A percentile compares a stretch with the other conserved stretches of the same genome.
Conservation (phyloP, 192 early-diverging fungal genomes). For the Backusella parvicylindrica region DNA sequence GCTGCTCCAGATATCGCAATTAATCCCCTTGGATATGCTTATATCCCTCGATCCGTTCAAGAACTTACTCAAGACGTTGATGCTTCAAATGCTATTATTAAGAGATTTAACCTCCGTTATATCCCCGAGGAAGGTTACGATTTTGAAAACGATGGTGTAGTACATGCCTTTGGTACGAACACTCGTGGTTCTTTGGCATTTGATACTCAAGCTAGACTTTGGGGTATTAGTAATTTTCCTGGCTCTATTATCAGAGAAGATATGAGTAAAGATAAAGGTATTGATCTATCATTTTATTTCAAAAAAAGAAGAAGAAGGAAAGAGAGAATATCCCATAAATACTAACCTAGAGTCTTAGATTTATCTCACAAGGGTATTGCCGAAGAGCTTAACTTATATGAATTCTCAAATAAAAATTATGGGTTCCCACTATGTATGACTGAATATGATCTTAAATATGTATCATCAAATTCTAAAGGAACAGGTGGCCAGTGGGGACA, state of each 20-base stretch:
- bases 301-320: neutral
- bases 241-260: conserved; percentile 1
- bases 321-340: neutral
- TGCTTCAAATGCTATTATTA: conserved; percentile 16
- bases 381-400: conserved; percentile 21
- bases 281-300: neutral
- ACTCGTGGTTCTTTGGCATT: conserved; percentile 19
- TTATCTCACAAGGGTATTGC: neutral
- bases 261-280: neutral
- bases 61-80: neutral
- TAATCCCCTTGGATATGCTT: conserved; percentile 25
- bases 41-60: conserved; percentile 10
- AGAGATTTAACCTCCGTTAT: conserved; percentile 23
- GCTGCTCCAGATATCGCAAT: conserved; percentile 23
- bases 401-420: conserved; percentile 7
- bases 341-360: neutral
- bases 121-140: conserved; percentile 29
- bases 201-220: conserved; percentile 29
- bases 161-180: conserved; percentile 21
- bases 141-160: conserved; percentile 21
- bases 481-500: conserved; percentile 6
- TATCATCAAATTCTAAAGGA: neutral
- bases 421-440: conserved; percentile 23
- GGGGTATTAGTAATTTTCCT: conserved; percentile 17
- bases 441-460: neutral